Evolutionary conservation across 2,329 filamentous ascomycete genomes (phyloP), one percentile per base, ranked within the genome.

Genomic region (Penicillium sp.): DNA sequence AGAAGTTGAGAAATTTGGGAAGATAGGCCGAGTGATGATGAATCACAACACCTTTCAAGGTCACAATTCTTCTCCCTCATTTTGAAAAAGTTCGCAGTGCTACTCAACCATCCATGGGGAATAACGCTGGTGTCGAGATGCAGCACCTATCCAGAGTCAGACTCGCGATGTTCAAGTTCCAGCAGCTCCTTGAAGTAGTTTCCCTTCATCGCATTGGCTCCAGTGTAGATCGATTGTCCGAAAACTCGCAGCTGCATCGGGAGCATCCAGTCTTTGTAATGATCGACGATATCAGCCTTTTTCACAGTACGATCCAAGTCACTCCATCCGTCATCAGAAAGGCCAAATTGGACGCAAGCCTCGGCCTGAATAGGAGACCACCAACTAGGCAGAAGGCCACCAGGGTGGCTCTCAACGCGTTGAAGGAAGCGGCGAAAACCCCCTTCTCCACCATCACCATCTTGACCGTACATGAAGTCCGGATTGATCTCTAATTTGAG

Each of bases 391-490:
- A 48, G 13, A 28, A 48, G 5, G 6, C 25, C 2, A 3, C 5
- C 25, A 26, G 16, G 11, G 6, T 7, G 13, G 11, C 16, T 6
- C 25, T 48, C 25, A 6, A 30, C 45, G 6, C 25, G 45, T n/a
- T 19, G 8, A 26, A 48, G 28, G 25, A 48, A 48, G 6, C 7
- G 22, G 8, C 28, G 22, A 25, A 30, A 30, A 14, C 25, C 25
- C 28, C 19, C 6, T 30, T 16, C 28, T 14, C 25, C 45, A 16
- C 11, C 14, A 10, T 52, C 19, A 8, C 10, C 10, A 1, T 46
- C 40, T 1, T 26, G 35, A 14, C 19, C 19, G 22, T 59, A 60
- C 40, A 55, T 48, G 8, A 52, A 55, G 19, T 46, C 51, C 8
- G 5, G 13, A 2, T 43, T 19, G 6, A 30, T 11, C 6, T 40